phyloP scores from a whole-genome alignment of 202 grass and related monocot species.

The Miscanthus sacchariflorus region DNA sequence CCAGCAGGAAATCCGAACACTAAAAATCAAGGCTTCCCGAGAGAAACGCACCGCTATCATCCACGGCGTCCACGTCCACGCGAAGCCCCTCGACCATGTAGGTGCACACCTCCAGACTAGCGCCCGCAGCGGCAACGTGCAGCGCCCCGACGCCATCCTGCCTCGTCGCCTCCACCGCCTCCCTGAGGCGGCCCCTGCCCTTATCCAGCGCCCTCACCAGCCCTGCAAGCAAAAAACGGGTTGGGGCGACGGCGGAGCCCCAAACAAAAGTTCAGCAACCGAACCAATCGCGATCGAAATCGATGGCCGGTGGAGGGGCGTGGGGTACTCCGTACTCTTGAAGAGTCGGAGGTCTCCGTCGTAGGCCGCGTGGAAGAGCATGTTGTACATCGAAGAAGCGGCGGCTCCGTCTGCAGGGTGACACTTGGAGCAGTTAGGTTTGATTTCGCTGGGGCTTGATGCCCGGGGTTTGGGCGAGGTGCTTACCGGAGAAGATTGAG shows the following conservation, averaged over 20 bases:
- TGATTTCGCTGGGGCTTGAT: neutral
- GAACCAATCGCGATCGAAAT: neutral
- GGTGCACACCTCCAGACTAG: constrained; percentile 17
- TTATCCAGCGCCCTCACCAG: constrained; percentile 26
- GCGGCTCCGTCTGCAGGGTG: neutral
- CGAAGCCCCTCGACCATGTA: constrained; percentile 28
- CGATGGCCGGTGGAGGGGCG: neutral
- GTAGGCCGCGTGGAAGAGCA: neutral
- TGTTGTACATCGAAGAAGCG: neutral
- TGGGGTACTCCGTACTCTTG: neutral
- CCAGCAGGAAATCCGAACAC: neutral
- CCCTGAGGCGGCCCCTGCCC: constrained; percentile 2
- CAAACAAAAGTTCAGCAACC: neutral
- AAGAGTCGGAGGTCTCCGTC: neutral
- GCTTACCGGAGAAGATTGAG: neutral
- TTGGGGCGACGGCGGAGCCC: neutral
- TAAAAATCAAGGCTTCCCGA: no score
- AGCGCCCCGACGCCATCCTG: constrained; percentile 7
- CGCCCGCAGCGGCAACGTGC: neutral
- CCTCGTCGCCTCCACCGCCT: constrained; percentile 28
- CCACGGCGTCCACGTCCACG: constrained; percentile 5
- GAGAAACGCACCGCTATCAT: constrained; percentile 2
- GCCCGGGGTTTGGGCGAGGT: neutral
- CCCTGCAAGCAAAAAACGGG: neutral
- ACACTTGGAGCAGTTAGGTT: neutral